A percentile compares a stretch with the other conserved stretches of the same genome.
phyloP scores from a whole-genome alignment of 2,329 filamentous ascomycete genomes.

The Neofusicoccum laricinum region DNA sequence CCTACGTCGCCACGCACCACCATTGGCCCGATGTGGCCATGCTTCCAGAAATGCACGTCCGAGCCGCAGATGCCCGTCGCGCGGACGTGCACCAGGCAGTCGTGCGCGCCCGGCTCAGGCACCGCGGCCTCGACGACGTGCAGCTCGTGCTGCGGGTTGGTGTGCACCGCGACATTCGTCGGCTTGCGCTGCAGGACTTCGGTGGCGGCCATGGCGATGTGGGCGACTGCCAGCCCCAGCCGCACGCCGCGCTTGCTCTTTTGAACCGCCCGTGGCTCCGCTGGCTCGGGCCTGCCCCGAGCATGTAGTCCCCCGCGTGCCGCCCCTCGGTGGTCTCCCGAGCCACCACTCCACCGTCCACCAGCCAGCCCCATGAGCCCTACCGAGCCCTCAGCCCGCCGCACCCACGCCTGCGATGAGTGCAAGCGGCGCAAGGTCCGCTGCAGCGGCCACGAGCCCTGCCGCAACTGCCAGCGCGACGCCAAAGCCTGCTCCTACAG shows the following conservation, averaged over 20 bases:
- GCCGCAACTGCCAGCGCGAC: not conserved
- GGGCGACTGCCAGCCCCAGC: not conserved
- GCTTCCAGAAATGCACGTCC: constrained; percentile 79
- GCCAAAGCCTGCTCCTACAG: not conserved
- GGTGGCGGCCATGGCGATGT: constrained; percentile 12
- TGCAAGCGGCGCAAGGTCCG: constrained; percentile 6
- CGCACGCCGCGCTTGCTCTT: too few species aligned
- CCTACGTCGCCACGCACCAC: constrained; percentile 62
- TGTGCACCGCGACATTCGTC: constrained; percentile 30
- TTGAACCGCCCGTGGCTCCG: too few species aligned
- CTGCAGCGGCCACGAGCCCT: not conserved
- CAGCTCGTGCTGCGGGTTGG: constrained; percentile 30
- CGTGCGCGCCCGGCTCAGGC: constrained; percentile 47
- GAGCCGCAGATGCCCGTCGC: constrained; percentile 69
- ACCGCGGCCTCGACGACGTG: constrained; percentile 27
- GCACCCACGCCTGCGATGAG: not conserved
- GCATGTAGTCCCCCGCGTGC: too few species aligned
- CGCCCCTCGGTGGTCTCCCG: not conserved
- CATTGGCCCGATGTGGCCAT: constrained; percentile 62
- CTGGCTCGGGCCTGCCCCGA: too few species aligned
- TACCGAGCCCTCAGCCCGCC: not conserved
- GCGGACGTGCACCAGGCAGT: constrained; percentile 63
- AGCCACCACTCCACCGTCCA: not conserved
- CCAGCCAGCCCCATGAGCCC: not conserved
- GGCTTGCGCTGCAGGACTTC: constrained; percentile 26